phyloP scores from a whole-genome alignment of 768 basidiomycete species.

The Termitomyces sp. region DNA sequence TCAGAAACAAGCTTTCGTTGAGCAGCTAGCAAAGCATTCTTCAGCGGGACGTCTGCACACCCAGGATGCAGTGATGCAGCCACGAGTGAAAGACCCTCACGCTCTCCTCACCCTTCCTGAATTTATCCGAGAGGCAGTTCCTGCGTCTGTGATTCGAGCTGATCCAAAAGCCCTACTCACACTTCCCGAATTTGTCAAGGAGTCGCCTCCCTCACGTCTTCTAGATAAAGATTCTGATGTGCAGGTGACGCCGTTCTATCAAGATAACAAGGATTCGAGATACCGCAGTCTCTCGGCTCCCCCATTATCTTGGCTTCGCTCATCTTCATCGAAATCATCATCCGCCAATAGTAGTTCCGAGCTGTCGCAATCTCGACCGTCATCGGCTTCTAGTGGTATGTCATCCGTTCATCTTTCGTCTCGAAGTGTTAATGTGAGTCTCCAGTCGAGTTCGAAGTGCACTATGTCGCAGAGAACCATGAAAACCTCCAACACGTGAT shows the following conservation, averaged over 20 bases:
- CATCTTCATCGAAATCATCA: slow-evolving; percentile 26
- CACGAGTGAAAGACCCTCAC: slow-evolving; percentile 41
- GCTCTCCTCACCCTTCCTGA: slow-evolving; percentile 54
- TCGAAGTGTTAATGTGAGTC: background rate
- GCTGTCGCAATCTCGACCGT: slow-evolving; percentile 14
- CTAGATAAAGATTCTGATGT: slow-evolving; percentile 9
- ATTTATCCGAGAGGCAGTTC: slow-evolving; percentile 55
- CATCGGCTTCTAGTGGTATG: slow-evolving; percentile 17
- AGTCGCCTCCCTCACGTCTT: slow-evolving; percentile 32
- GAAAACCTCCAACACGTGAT: slow-evolving; percentile 79
- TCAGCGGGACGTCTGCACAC: slow-evolving; percentile 66
- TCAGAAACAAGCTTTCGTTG: slow-evolving; percentile 73
- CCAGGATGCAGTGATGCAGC: slow-evolving; percentile 68
- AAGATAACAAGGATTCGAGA: slow-evolving; percentile 29
- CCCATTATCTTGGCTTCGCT: slow-evolving; percentile 51
- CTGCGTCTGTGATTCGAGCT: slow-evolving; percentile 25
- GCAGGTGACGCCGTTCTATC: slow-evolving; percentile 12
- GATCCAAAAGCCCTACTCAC: slow-evolving; percentile 47
- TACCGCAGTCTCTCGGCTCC: slow-evolving; percentile 58
- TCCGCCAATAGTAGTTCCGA: slow-evolving; percentile 3
- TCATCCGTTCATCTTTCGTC: background rate
- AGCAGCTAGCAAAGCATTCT: slow-evolving; percentile 67
- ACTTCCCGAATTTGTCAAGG: slow-evolving; percentile 56
- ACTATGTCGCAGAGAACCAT: slow-evolving; percentile 71
- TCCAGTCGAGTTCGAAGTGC: slow-evolving; percentile 36